Evolutionary conservation across 2,329 filamentous ascomycete species (phyloP), one percentile per base, ranked within the genome.

Genomic region (Colletotrichum orbiculare): DNA sequence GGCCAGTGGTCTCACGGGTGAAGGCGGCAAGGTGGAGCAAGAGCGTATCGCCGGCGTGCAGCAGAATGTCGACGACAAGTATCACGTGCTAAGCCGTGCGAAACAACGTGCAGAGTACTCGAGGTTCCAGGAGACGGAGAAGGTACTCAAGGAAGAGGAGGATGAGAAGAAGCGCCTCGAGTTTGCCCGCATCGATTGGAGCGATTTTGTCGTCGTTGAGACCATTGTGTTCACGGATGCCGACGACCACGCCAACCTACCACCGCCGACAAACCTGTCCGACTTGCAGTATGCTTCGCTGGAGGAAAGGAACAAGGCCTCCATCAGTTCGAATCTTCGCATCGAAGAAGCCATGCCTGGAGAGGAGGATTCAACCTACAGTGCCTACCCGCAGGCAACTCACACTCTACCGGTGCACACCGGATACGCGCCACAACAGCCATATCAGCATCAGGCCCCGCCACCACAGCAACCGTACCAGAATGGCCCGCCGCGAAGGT

Each of bases 311-410:
- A 96, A 95, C 61, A 92, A 91, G 77, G 91, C 96, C 74, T 96
- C 94, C 42, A 90, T 97, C 68, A 89, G 88, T 71, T 88, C 92
- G 62, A 90, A 91, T 73, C 83, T 94, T 71, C 91, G 95, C 63
- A 94, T 99, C 68, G 96, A 99, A 77, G 96, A 99, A 82, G 94
- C 95, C 6, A 92, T 97, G 86, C 96, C 96, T 4, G 91, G 89
- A 54, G 92, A 93, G 48, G 88, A 91, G 66, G 88, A 89, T 65
- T 89, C 83, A 74, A 86, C 77, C 53, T 85, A 83, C 68, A 85
- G 85, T 68, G 82, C 82, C 43, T 82, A 84, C 61, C 75, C 78
- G 15, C 75, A 75, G 50, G 72, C 75, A 50, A 76, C 75, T 15
- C 79, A 78, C 69, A 80, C 78, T 65, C 81, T 81, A 66, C 84